Evolutionary conservation across 1,139 yeast genomes (phyloP), one percentile per base, ranked within the genome.

Genomic region (Yamadazyma sp.): DNA sequence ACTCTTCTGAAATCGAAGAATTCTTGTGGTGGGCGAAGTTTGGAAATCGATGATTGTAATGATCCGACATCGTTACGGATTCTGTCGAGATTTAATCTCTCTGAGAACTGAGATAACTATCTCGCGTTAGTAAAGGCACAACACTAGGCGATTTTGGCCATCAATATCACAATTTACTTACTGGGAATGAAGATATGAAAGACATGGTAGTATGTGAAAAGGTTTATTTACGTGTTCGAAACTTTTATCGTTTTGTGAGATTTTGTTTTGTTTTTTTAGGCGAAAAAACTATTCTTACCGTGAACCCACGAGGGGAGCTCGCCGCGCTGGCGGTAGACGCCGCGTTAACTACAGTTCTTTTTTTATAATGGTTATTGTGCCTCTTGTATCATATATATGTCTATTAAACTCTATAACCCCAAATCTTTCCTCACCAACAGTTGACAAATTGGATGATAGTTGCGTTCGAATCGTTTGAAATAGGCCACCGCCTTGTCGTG

Each of bases 1-100:
- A 92, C 62, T 59, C 96, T 83, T 65, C 92, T 86, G 56, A 87
- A 68, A 61, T 92, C 98, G 56, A 92, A 87, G 60, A 92, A 92
- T 61, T 92, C 98, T 61, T 87, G 95, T 33, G 95, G 89, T 31
- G 96, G 87, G 60, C 86, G 83, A 49, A 92, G 66, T 57, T 87
- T 81, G 41, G 95, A 70, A 47, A 89, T 72, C 45, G 84, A 79
- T 33, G 73, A 57, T 58, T 83, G 89, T 32, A 87, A 50, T 29
- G 64, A 56, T 33, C 61, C 58, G 26, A 66, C 58, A 42, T 65
- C 71, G 36, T 51, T 54, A 50, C 70, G 75, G 45, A 79, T 53
- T 50, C 79, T 69, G 20, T 79, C 85, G 31, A 77, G 51, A 49
- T 65, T 77, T 48, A 80, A 61, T 46, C 77, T 62, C 37, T 79